These are phyloP conservation scores for Picea glauca DNA, from an alignment of 75 land plant genomes.

Conservation along the genomic window DNA sequence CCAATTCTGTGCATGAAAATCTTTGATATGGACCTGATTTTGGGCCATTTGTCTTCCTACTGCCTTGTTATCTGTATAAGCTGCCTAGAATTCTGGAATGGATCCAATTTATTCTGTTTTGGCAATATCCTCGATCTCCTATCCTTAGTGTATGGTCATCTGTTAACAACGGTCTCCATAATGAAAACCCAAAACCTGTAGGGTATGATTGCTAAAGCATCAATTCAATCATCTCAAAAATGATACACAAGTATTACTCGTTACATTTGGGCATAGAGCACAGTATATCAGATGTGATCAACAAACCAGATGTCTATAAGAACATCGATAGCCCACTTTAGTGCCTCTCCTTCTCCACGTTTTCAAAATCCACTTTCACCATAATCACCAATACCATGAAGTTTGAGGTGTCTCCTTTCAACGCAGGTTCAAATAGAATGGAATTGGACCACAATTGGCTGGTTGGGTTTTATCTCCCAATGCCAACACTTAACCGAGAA, in stretches of 20 bases:
- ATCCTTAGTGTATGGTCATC: too few relatives aligned
- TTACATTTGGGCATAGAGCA: slow-evolving; percentile 88
- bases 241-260: slow-evolving; percentile 93
- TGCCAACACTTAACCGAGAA: too few relatives aligned
- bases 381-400: slow-evolving; percentile 75
- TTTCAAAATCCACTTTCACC: slow-evolving; percentile 94
- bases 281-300: slow-evolving; percentile 98
- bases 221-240: slow-evolving; percentile 92
- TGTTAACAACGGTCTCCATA: slow-evolving; percentile 90
- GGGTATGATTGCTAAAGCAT: slow-evolving; percentile 88
- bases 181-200: slow-evolving; percentile 82
- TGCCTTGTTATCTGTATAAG: too few relatives aligned
- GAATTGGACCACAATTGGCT: too few relatives aligned
- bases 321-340: slow-evolving; percentile 99
- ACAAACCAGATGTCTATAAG: slow-evolving; percentile 91
- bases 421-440: slow-evolving; percentile 2
- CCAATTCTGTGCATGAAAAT: too few relatives aligned
- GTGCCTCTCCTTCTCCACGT: slow-evolving; percentile 94
- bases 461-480: too few relatives aligned
- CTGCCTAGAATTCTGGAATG: too few relatives aligned
- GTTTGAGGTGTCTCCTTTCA: slow-evolving; percentile 91
- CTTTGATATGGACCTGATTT: too few relatives aligned
- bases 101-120: too few relatives aligned
- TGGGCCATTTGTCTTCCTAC: too few relatives aligned
- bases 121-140: too few relatives aligned